These are phyloP conservation scores for Fusarium circinatum DNA, from an alignment of 2,329 filamentous ascomycete species.

Conservation along the genomic window DNA sequence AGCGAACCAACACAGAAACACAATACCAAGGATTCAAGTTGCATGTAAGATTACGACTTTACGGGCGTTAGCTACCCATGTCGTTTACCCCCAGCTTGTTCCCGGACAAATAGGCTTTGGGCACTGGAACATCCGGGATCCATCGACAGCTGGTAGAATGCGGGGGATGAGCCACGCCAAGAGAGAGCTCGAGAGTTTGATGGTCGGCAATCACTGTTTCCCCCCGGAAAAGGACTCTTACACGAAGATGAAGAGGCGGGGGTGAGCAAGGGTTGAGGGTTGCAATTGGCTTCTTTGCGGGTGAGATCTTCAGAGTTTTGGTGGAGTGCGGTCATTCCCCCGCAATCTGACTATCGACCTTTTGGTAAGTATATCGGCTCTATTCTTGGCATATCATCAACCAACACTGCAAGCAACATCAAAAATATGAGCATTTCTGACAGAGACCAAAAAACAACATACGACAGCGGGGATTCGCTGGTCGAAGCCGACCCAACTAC, in stretches of 20 bases:
- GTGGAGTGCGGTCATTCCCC: conserved; percentile 7
- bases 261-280: background rate
- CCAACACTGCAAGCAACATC: background rate
- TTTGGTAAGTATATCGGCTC: conserved; percentile 7
- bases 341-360: conserved; percentile 17
- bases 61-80: conserved; percentile 25
- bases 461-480: conserved; percentile 19
- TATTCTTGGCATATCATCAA: background rate
- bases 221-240: conserved; percentile 6
- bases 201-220: conserved; percentile 18
- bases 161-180: conserved; percentile 23
- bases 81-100: conserved; percentile 1
- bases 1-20: background rate
- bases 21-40: conserved; percentile 16
- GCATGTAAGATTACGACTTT: conserved; percentile 35
- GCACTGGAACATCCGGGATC: background rate
- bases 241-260: conserved; percentile 26
- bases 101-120: conserved; percentile 27
- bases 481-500: conserved; percentile 17
- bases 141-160: conserved; percentile 18
- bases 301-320: background rate
- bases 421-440: background rate
- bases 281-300: background rate
- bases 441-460: background rate
- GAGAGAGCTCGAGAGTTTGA: background rate